Percentiles rank a stretch among this genome's conserved stretches.
phyloP scores from a whole-genome alignment of 2,329 filamentous ascomycete genomes.

The Teratosphaeria gauchensis region DNA sequence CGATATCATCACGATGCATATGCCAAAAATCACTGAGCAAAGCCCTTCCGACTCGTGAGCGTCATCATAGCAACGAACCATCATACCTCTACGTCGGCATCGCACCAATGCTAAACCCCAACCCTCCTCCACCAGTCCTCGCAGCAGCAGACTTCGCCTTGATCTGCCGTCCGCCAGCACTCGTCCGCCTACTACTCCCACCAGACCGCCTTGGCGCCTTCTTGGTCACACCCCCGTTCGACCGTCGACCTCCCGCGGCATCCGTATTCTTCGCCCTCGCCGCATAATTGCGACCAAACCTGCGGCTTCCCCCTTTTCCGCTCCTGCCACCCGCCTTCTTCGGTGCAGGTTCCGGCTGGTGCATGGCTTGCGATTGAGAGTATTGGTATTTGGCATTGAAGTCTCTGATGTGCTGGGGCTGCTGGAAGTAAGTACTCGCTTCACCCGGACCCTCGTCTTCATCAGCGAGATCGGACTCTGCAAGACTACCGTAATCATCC shows the following conservation, averaged over 20 bases:
- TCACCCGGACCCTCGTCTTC: conserved; percentile 17
- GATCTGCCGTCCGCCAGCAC: not conserved
- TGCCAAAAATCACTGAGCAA: not conserved
- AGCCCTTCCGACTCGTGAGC: not conserved
- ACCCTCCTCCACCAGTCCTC: not conserved
- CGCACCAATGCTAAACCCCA: not conserved
- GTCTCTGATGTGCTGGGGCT: conserved; percentile 6
- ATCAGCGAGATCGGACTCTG: conserved; percentile 34
- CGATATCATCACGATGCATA: not conserved
- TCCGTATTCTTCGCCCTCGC: not conserved
- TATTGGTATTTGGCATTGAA: conserved; percentile 14
- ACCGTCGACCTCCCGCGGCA: not conserved
- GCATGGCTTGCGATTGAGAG: conserved; percentile 10
- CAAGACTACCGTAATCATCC: conserved; percentile 38
- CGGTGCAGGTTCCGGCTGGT: not conserved
- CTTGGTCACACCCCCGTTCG: not conserved
- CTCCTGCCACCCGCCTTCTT: not conserved
- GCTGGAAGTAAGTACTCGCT: conserved; percentile 18
- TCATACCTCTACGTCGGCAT: not conserved
- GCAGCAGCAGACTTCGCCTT: not conserved
- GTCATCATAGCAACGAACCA: not conserved
- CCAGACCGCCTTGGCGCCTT: not conserved
- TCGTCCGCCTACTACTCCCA: not conserved
- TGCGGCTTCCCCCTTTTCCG: not conserved
- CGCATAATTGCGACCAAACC: not conserved